Evolutionary conservation across 352 stramenopile species (phyloP).

Genomic region (Globisporangium canariense): DNA sequence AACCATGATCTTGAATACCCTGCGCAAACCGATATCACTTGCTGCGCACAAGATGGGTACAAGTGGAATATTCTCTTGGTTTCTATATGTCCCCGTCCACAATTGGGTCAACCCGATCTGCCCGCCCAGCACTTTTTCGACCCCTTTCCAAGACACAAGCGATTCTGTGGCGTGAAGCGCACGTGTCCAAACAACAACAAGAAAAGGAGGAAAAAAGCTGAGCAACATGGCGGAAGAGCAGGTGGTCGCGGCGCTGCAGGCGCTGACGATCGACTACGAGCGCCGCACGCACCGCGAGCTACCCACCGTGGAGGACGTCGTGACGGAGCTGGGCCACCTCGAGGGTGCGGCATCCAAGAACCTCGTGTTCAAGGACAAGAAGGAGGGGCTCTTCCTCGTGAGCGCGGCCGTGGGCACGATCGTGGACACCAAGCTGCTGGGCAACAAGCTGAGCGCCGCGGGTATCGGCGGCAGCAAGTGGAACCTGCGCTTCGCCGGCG

Average conservation of each 20-base stretch:
- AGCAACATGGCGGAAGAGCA: conserved; percentile 46
- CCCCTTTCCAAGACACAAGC: neutral
- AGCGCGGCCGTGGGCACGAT: conserved; percentile 63
- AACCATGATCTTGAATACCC: neutral
- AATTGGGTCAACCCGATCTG: conserved; percentile 4
- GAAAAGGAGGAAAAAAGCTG: too few relatives aligned
- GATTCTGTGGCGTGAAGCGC: conserved; percentile 16
- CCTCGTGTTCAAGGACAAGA: conserved; percentile 98
- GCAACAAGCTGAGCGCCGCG: conserved; percentile 62
- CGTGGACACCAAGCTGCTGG: conserved; percentile 92
- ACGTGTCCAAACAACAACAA: neutral
- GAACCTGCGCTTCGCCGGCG: conserved; percentile 93
- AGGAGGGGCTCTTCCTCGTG: conserved; percentile 96
- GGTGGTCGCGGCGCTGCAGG: conserved; percentile 54
- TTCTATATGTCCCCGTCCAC: neutral
- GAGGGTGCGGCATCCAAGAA: conserved; percentile 92
- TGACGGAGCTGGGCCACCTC: conserved; percentile 75
- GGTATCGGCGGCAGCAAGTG: conserved; percentile 82
- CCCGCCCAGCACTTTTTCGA: neutral
- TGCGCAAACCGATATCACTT: neutral
- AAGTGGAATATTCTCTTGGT: neutral
- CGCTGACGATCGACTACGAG: conserved; percentile 54
- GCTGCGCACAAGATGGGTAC: neutral
- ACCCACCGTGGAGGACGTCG: conserved; percentile 70
- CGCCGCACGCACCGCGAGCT: conserved; percentile 56